Base-by-base conservation (phyloP, 139 green algal species). In the Chlamydomonas incerta region DNA sequence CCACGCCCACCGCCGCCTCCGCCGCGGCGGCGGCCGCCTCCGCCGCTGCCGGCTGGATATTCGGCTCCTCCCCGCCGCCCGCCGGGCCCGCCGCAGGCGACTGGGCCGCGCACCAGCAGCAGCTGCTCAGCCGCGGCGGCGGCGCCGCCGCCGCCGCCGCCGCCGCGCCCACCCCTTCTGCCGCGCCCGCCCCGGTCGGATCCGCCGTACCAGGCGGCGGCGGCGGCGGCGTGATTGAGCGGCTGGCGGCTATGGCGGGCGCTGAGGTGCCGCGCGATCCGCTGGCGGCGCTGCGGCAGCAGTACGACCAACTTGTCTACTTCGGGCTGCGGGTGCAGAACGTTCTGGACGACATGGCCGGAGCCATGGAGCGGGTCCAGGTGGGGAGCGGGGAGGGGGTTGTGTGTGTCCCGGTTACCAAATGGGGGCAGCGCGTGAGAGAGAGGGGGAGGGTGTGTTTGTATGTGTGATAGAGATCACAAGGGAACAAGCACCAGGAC, bases 311-410 rank as follows among this genome's bases (percentile, higher is more conserved):
- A 0, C 13, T 85, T 67, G 50, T 85, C 50, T 76, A 60, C 47
- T 77, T 85, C 29, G 63, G 63, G 47, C 41, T 85, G 31, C 52
- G 50, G 26, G 47, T 85, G 0, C 80, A 85, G 55, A 91, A 91
- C 65, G 67, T 89, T 24, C 34, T 91, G 83, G 88, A 91, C 47
- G 67, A 74, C 72, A 52, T 91, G 8, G 83, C 88, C 14, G 72
- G 58, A 29, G 23, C 5, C 41, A 35, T 82, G 29, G 88, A 91
- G 88, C 83, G 88, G 46, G 2, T 88, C 21, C 62, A 82, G 34
- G 88, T 83, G 35, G 31, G 62, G 73, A 31, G 23, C 24, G 29
- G 50, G 15, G 72, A n/a, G n/a, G n/a, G n/a, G n/a, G n/a, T n/a
- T n/a, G n/a, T n/a, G n/a, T n/a, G n/a, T n/a, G n/a, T n/a, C n/a